These are phyloP conservation scores for Sanghuangporus sanghuang DNA, from an alignment of 1,284 basidiomycete genomes.

Conservation along the genomic window DNA sequence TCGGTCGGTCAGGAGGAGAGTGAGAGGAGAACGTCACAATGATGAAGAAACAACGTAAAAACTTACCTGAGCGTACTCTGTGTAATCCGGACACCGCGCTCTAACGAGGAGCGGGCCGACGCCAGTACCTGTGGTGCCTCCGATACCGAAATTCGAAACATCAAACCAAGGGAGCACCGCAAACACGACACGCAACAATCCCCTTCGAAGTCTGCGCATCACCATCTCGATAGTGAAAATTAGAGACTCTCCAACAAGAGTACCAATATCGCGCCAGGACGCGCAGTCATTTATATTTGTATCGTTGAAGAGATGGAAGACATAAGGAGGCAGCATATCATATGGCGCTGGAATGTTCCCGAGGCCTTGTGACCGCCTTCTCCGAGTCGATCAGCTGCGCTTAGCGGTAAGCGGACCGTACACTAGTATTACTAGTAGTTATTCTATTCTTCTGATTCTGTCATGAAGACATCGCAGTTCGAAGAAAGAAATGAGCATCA, in stretches of 20 bases:
- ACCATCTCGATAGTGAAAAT: neutral
- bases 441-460: neutral
- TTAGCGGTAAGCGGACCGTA: neutral
- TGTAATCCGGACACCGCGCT: conserved; percentile 52
- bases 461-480: too few species aligned
- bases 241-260: neutral
- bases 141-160: neutral
- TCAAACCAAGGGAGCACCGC: neutral
- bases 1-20: neutral
- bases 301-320: neutral
- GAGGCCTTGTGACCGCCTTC: neutral
- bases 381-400: neutral
- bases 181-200: neutral
- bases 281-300: neutral
- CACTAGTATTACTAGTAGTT: neutral
- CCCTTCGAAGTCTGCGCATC: neutral
- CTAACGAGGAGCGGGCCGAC: neutral
- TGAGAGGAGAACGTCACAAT: neutral
- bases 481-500: neutral
- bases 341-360: neutral
- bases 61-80: conserved; percentile 50
- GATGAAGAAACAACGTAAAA: neutral
- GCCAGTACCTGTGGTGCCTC: neutral
- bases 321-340: neutral
- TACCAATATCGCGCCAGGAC: neutral